Percentiles rank a stretch among this genome's conserved stretches.
phyloP scores from a whole-genome alignment of 2,329 filamentous ascomycete genomes.

The Curvularia sp. region DNA sequence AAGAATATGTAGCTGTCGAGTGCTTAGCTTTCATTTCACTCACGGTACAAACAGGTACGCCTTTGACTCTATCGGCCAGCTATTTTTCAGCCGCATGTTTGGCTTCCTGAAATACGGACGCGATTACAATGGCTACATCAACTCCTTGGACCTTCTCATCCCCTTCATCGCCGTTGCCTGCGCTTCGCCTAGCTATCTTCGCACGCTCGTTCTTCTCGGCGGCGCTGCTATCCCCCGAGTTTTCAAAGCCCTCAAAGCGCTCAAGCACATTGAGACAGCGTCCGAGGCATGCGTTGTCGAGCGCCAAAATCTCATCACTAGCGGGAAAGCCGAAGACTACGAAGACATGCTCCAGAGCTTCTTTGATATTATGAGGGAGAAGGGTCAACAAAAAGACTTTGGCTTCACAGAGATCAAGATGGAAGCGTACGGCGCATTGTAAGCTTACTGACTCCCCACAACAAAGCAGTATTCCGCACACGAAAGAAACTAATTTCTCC shows the following conservation, averaged over 20 bases:
- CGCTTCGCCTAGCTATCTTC: background rate
- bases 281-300: background rate
- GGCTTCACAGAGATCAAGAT: slow-evolving; percentile 6
- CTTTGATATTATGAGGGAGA: background rate
- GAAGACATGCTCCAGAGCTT: slow-evolving; percentile 4
- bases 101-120: background rate
- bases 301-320: background rate
- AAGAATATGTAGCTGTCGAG: background rate
- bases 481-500: too few species aligned
- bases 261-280: slow-evolving; percentile 4
- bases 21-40: background rate
- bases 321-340: background rate
- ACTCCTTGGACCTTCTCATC: background rate
- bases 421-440: slow-evolving; percentile 11
- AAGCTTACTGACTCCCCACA: background rate
- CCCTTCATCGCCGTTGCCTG: background rate
- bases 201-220: background rate
- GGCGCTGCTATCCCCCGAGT: background rate
- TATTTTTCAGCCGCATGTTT: slow-evolving; percentile 19
- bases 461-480: too few species aligned
- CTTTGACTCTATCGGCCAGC: slow-evolving; percentile 15
- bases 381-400: slow-evolving; percentile 2
- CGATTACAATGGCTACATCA: slow-evolving; percentile 4
- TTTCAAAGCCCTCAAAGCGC: background rate
- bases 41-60: slow-evolving; percentile 9